A percentile compares a stretch with the other conserved stretches of the same genome.
These are phyloP conservation scores for Backusella tarrabulga DNA, from an alignment of 192 early-diverging fungal genomes.

Conservation along the genomic window DNA sequence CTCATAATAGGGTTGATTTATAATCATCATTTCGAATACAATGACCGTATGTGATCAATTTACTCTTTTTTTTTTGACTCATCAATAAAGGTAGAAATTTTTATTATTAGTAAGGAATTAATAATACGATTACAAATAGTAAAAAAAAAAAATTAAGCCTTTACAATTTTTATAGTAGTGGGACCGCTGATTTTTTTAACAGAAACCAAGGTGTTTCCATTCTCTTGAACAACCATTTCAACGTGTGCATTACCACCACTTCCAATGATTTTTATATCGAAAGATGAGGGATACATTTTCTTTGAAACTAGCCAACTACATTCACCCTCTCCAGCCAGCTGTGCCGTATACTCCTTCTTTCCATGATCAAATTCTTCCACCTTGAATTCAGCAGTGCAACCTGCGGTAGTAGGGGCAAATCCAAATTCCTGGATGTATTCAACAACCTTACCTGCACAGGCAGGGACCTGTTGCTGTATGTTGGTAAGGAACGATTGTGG, in stretches of 20 bases:
- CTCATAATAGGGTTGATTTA: not conserved
- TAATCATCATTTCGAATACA: not conserved
- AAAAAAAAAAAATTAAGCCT: slow-evolving; percentile 22
- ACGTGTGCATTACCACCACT: not conserved
- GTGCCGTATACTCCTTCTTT: slow-evolving; percentile 29
- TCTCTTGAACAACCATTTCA: slow-evolving; percentile 12
- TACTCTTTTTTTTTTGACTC: slow-evolving; percentile 2
- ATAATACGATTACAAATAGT: not conserved
- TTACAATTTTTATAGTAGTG: slow-evolving; percentile 28
- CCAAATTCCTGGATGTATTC: slow-evolving; percentile 46
- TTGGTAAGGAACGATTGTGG: slow-evolving; percentile 46
- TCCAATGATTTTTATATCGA: slow-evolving; percentile 42
- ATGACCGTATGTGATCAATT: not conserved
- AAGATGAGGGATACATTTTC: slow-evolving; percentile 48
- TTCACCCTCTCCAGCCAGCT: slow-evolving; percentile 26
- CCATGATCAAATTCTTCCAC: slow-evolving; percentile 41
- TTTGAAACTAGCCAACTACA: slow-evolving; percentile 32
- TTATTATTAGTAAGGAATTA: not conserved
- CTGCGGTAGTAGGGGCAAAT: slow-evolving; percentile 41
- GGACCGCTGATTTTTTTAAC: slow-evolving; percentile 22
- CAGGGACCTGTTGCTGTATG: slow-evolving; percentile 44
- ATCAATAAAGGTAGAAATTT: not conserved
- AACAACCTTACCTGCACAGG: slow-evolving; percentile 44
- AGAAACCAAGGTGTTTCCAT: slow-evolving; percentile 17
- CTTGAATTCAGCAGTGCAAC: slow-evolving; percentile 29